A percentile compares a stretch with the other conserved stretches of the same genome.
These are phyloP conservation scores for Bruguiera hainesii DNA, from an alignment of 441 rosid genomes.

Conservation along the genomic window DNA sequence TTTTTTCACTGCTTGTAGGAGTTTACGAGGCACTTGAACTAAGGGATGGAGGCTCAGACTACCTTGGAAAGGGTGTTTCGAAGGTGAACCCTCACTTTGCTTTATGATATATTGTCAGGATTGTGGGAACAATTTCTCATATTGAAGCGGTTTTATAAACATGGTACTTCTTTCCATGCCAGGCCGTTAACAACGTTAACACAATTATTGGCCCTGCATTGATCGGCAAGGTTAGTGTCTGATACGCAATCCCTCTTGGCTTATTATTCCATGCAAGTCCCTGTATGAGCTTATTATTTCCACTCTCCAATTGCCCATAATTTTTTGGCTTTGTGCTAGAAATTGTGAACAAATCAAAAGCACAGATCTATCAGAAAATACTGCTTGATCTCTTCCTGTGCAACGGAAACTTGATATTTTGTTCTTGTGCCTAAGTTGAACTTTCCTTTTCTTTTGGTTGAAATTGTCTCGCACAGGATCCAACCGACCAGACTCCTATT, in stretches of 20 bases:
- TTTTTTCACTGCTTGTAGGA: slow-evolving; percentile 39
- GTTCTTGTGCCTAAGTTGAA: background rate
- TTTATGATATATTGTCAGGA: background rate
- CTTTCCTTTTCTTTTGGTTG: background rate
- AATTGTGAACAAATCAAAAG: too few relatives aligned
- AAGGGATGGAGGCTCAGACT: slow-evolving; percentile 94
- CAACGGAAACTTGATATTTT: background rate
- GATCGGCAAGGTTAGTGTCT: slow-evolving; percentile 71
- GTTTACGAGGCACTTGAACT: slow-evolving; percentile 92
- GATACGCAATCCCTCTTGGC: background rate
- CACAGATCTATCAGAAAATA: too few relatives aligned
- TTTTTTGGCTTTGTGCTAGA: too few relatives aligned
- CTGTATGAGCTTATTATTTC: background rate
- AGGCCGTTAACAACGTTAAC: slow-evolving; percentile 96
- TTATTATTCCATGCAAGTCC: too few relatives aligned
- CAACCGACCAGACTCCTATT: slow-evolving; percentile 75
- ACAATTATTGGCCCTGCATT: slow-evolving; percentile 81
- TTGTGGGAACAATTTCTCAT: background rate
- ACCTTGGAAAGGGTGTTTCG: slow-evolving; percentile 91
- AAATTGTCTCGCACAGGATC: slow-evolving; percentile 50
- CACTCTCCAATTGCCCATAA: too few relatives aligned
- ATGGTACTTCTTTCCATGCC: slow-evolving; percentile 6
- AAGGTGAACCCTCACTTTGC: slow-evolving; percentile 43
- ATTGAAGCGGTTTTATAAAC: background rate
- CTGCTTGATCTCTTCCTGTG: too few relatives aligned